These are phyloP conservation scores for Silene latifolia DNA, from an alignment of 148 eudicot genomes.

Conservation along the genomic window DNA sequence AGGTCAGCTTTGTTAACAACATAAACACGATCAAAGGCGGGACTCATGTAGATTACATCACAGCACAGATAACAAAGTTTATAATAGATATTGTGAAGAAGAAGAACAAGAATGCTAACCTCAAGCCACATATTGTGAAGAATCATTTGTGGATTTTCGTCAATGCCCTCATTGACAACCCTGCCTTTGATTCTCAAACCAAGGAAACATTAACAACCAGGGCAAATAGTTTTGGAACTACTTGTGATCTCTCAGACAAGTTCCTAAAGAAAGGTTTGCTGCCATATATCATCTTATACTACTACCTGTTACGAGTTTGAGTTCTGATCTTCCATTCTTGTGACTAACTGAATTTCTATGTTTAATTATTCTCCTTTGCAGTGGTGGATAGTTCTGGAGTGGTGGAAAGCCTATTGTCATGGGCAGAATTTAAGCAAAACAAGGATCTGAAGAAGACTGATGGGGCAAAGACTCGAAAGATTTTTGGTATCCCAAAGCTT, in stretches of 20 bases:
- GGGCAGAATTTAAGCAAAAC: constrained; percentile 71
- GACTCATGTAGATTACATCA: constrained; percentile 87
- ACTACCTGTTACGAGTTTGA: not conserved
- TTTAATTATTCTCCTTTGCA: not conserved
- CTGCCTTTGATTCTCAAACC: constrained; percentile 97
- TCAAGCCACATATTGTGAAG: constrained; percentile 71
- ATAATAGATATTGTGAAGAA: constrained; percentile 52
- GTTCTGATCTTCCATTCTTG: not conserved
- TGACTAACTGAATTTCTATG: not conserved
- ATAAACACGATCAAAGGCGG: constrained; percentile 93
- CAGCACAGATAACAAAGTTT: constrained; percentile 60
- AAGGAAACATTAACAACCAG: constrained; percentile 88
- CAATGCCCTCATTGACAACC: constrained; percentile 95
- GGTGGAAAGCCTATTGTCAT: constrained; percentile 57
- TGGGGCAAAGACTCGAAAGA: constrained; percentile 59
- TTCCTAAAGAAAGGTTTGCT: constrained; percentile 77
- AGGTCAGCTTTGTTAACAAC: constrained; percentile 94
- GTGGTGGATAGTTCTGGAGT: constrained; percentile 52
- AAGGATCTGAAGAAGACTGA: constrained; percentile 87
- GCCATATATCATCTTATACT: not conserved
- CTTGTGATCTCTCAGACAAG: constrained; percentile 60
- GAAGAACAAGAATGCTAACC: constrained; percentile 63
- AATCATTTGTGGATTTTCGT: constrained; percentile 90
- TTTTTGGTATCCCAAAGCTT: constrained; percentile 57
- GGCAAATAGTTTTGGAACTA: constrained; percentile 71